Percentiles rank a stretch among this genome's conserved stretches.
These are phyloP conservation scores for Sporobolomyces phaffii DNA, from an alignment of 768 basidiomycete genomes.

Conservation along the genomic window DNA sequence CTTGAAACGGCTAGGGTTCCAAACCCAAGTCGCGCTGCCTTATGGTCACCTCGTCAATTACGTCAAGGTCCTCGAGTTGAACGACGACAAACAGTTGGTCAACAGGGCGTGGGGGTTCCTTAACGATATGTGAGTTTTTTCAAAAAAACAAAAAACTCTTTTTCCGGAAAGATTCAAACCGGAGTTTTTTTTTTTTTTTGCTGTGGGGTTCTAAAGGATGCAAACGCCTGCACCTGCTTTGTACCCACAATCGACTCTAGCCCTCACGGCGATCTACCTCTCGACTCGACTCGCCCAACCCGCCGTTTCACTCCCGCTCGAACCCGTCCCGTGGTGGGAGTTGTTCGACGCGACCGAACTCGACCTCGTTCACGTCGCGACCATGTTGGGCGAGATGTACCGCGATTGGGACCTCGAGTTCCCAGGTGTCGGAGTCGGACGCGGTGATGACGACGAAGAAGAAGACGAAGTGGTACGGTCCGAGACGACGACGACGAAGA, in stretches of 20 bases:
- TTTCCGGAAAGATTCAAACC: no score
- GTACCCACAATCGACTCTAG: conserved; percentile 82
- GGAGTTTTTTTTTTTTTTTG: not conserved
- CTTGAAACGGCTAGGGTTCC: conserved; percentile 89
- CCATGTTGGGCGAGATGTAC: conserved; percentile 36
- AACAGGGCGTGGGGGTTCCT: conserved; percentile 85
- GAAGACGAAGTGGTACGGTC: not conserved
- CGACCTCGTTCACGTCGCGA: conserved; percentile 29
- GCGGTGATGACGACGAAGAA: not conserved
- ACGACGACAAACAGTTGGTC: conserved; percentile 63
- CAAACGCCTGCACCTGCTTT: conserved; percentile 89
- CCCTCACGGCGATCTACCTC: conserved; percentile 80
- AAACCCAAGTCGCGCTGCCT: conserved; percentile 84
- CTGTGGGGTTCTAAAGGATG: conserved; percentile 55
- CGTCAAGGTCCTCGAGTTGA: conserved; percentile 78
- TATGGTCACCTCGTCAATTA: conserved; percentile 95
- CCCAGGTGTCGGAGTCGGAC: not conserved
- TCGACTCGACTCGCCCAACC: conserved; percentile 61
- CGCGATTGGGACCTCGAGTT: conserved; percentile 23
- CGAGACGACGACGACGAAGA: no score
- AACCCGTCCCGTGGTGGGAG: conserved; percentile 78
- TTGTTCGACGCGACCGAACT: conserved; percentile 68
- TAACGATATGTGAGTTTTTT: conserved; percentile 76
- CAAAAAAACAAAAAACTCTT: no score
- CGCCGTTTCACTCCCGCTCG: conserved; percentile 63